phyloP scores from a whole-genome alignment of 176 grass and related monocot genomes.

The Carex scoparia region DNA sequence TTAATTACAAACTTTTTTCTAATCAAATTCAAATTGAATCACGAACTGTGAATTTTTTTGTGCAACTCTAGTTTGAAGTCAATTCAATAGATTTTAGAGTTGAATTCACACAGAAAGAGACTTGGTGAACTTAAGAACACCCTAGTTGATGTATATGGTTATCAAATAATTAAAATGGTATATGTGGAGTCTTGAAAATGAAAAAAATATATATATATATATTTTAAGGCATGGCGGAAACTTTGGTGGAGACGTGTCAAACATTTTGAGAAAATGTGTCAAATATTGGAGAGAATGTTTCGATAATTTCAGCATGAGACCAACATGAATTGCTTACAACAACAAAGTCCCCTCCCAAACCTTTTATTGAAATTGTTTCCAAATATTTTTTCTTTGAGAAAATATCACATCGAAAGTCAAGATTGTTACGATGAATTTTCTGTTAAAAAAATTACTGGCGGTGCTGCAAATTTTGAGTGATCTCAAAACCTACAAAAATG shows the following conservation, averaged over 20 bases:
- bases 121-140: no score
- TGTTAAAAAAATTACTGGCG: not conserved
- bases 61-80: no score
- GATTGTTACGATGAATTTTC: not conserved
- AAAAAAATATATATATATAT: not conserved
- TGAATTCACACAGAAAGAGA: no score
- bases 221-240: no score
- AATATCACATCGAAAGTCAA: not conserved
- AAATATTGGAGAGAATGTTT: not conserved
- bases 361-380: not conserved
- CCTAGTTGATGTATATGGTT: not conserved
- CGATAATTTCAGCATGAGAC: not conserved
- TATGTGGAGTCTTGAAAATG: not conserved
- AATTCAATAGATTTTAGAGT: no score
- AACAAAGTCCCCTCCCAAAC: not conserved
- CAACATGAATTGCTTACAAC: not conserved
- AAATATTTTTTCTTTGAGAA: not conserved
- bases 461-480: no score
- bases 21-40: no score
- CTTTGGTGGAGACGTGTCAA: not conserved
- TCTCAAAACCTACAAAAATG: no score
- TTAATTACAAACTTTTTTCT: no score
- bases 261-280: not conserved
- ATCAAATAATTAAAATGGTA: not conserved
- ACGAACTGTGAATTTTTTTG: no score